Percentiles rank a stretch among this genome's conserved stretches.
These are phyloP conservation scores for Bipolaris victoriae DNA, from an alignment of 2,329 filamentous ascomycete genomes.

Conservation along the genomic window DNA sequence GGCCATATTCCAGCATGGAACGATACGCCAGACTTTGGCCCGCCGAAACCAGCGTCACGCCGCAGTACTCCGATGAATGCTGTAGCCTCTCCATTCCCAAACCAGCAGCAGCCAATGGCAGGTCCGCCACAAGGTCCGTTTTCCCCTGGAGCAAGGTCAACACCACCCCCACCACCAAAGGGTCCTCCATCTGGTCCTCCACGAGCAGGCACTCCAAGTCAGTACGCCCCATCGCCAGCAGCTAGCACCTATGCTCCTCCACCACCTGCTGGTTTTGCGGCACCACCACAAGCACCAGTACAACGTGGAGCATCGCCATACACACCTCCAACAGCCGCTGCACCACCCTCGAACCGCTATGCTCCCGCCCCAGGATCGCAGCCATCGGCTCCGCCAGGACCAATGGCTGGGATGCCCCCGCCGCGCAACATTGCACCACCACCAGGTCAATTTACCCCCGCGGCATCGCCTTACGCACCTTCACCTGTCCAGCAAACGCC, in stretches of 20 bases:
- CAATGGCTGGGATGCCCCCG: constrained; percentile 45
- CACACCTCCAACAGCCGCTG: constrained; percentile 77
- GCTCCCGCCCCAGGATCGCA: constrained; percentile 67
- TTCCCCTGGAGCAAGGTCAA: constrained; percentile 63
- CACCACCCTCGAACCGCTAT: constrained; percentile 64
- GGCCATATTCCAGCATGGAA: constrained; percentile 88
- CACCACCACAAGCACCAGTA: constrained; percentile 62
- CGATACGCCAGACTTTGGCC: constrained; percentile 81
- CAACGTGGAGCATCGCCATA: constrained; percentile 84
- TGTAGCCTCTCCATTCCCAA: constrained; percentile 77
- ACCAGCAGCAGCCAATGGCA: constrained; percentile 61
- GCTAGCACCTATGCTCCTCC: constrained; percentile 66
- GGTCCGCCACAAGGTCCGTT: constrained; percentile 64
- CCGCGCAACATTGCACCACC: constrained; percentile 54
- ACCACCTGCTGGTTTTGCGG: constrained; percentile 53
- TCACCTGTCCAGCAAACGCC: constrained; percentile 44
- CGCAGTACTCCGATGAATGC: constrained; percentile 75
- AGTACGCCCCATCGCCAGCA: constrained; percentile 66
- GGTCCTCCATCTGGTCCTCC: constrained; percentile 58
- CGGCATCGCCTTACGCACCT: constrained; percentile 27
- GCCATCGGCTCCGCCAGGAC: constrained; percentile 48
- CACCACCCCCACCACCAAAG: constrained; percentile 84
- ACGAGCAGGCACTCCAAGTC: constrained; percentile 59
- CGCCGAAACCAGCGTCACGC: constrained; percentile 71
- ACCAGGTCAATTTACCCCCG: constrained; percentile 47